Base-by-base conservation (phyloP, 352 stramenopile genomes). In the Globisporangium recalcitrans region DNA sequence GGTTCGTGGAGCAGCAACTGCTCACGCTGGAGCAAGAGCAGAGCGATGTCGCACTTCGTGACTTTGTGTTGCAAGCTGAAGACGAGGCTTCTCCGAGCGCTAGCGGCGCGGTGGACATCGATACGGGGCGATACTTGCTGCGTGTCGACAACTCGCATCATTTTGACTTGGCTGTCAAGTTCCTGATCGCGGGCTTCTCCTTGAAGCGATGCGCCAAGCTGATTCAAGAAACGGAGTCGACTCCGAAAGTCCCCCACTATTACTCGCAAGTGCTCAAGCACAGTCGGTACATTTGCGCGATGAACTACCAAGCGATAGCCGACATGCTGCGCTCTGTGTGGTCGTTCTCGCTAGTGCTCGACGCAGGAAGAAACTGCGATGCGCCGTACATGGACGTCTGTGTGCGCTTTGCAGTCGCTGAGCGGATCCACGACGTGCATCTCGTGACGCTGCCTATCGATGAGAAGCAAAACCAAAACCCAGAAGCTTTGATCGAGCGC, bases 261-360 rank as follows among this genome's bases (percentile, higher is more conserved):
- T 22, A 56, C 21, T 10, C 22, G 44, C 29, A 26, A 36, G 57
- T 56, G 31, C 19, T 21, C 3, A 52, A n/a, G 32, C 26, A 51
- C 47, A 34, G 47, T 19, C 58, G 40, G 22, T 42, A 31, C 32
- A 34, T 57, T 11, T 63, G 58, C 32, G 48, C 47, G 22, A 48
- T 63, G n/a, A 58, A 57, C 47, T 55, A 31, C 9, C 58, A 58
- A 21, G 34, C 58, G 6, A 40, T 52, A 11, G 14, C 32, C 9
- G 8, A 26, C 0, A 11, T 34, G 2, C 46, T 63, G 31, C 31
- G 10, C 21, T 51, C 32, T 3, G 22, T 10, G 31, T 63, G 58
- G 58, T 47, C 58, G 58, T 63, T 63, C 47, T 40, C 58, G 48
- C 58, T 63, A 3, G 58, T 63, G 32, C 19, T 63, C 24, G 48